Evolutionary conservation across 495 filamentous ascomycete species (phyloP), one percentile per base, ranked within the genome.

Genomic region (Trichoderma virens): DNA sequence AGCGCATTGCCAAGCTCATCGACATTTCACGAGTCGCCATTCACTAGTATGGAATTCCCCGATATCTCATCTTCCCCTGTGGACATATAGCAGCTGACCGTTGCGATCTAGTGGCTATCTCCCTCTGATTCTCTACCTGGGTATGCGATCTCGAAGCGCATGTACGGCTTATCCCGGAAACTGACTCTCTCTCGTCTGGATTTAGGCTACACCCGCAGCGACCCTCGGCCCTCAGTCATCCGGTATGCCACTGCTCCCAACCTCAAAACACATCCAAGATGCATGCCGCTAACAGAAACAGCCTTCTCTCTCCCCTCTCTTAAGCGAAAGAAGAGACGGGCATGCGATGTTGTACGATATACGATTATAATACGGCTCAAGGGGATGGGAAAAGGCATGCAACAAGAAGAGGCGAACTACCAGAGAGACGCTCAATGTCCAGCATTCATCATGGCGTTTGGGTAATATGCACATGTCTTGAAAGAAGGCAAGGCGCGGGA

Each of bases 81-180:
- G 54, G 47, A 61, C 25, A 31, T 28, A 28, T 56, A 3, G 5
- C 14, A 45, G 67, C 77, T 82, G 63, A 84, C 76, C 59, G 13
- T 35, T 32, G 16, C 25, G 6, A 27, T 68, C 66, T 70, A 96
- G 93, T 81, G 94, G 94, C 75, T 98, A 97, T 74, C 83, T 98
- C 59, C 94, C 94, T 73, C 78, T 98, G 77, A 95, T 98, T 74
- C 82, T 98, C 77, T 98, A 97, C 78, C 89, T 98, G 68, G 94
- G 92, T 96, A 87, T 69, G 85, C 66, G n/a, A 62, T 32, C 32
- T 47, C 59, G 38, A 62, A 32, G 61, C 30, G 60, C 61, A 64
- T 63, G 59, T 59, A 61, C 54, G 64, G 64, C 23, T 65, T 41
- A 3, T 45, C 45, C 64, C 59, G 63, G 34, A 62, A 41, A 74